phyloP scores from a whole-genome alignment of 1,139 yeast species.

The Scheffersomyces quercinus region DNA sequence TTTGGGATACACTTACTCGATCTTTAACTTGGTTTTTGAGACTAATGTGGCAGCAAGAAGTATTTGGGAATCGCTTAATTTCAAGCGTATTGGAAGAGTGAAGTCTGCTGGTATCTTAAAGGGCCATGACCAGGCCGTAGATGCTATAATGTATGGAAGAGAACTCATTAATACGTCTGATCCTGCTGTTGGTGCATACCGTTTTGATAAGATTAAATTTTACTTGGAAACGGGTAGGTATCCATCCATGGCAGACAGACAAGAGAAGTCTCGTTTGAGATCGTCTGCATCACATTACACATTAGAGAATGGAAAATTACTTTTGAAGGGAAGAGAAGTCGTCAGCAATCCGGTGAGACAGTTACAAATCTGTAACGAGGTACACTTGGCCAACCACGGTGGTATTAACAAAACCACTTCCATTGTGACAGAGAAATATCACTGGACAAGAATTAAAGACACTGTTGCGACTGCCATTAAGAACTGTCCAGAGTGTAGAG shows the following conservation, averaged over 20 bases:
- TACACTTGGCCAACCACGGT: constrained; percentile 70
- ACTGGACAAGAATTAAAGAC: constrained; percentile 89
- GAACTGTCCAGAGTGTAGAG: constrained; percentile 74
- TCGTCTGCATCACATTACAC: constrained; percentile 81
- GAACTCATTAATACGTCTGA: constrained; percentile 53
- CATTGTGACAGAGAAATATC: constrained; percentile 73
- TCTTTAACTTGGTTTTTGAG: constrained; percentile 86
- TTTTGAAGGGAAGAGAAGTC: constrained; percentile 81
- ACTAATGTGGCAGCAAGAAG: constrained; percentile 80
- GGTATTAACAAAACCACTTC: constrained; percentile 93
- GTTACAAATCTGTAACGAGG: constrained; percentile 68
- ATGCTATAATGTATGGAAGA: constrained; percentile 69
- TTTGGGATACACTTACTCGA: constrained; percentile 80
- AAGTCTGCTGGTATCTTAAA: constrained; percentile 85
- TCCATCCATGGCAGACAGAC: constrained; percentile 79
- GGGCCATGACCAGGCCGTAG: constrained; percentile 81
- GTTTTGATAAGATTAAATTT: constrained; percentile 76
- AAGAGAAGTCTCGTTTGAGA: constrained; percentile 81
- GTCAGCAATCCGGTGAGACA: constrained; percentile 75
- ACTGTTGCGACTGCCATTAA: constrained; percentile 81
- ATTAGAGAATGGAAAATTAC: constrained; percentile 67
- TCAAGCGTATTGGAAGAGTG: constrained; percentile 74
- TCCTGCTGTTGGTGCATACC: constrained; percentile 53
- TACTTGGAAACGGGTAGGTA: constrained; percentile 84
- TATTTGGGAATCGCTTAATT: constrained; percentile 78